Conservation (phyloP, 768 basidiomycete species). For the Tylopilus vinaceipallidus region DNA sequence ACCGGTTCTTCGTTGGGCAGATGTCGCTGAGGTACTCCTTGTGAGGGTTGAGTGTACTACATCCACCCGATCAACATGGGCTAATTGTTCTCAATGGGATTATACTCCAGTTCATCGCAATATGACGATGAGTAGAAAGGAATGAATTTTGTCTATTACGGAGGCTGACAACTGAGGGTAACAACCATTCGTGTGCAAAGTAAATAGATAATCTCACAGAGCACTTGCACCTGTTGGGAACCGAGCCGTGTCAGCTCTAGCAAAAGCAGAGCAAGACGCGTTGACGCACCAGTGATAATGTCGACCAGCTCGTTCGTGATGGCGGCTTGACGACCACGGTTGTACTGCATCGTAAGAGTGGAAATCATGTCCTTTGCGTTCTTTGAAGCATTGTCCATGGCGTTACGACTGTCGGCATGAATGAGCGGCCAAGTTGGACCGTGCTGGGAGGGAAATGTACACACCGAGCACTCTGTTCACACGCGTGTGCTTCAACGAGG, state of each 20-base stretch:
- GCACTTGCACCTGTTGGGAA: slow-evolving; percentile 45
- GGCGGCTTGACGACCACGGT: slow-evolving; percentile 96
- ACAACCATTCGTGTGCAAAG: slow-evolving; percentile 11
- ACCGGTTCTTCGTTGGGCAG: too few species aligned
- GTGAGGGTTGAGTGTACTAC: neutral
- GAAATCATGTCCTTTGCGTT: slow-evolving; percentile 95
- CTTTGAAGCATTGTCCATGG: slow-evolving; percentile 99
- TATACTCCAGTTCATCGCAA: too few species aligned
- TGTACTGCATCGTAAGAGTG: slow-evolving; percentile 89
- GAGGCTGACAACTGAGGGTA: slow-evolving; percentile 7
- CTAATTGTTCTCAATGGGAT: neutral
- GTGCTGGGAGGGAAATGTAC: slow-evolving; percentile 6
- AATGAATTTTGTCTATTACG: slow-evolving; percentile 26
- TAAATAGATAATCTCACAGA: slow-evolving; percentile 33
- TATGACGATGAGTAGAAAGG: too few species aligned
- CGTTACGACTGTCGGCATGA: slow-evolving; percentile 63
- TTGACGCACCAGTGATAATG: slow-evolving; percentile 77
- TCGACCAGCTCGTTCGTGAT: slow-evolving; percentile 96
- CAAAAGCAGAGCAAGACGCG: neutral
- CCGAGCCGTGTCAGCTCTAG: neutral
- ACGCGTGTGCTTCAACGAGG: slow-evolving; percentile 92
- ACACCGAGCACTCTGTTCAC: slow-evolving; percentile 89
- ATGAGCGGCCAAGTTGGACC: neutral
- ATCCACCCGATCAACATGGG: neutral
- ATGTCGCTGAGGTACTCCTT: too few species aligned